Evolutionary conservation across 108 stramenopile species (phyloP).

Genomic region (Discostella stelligeroides): DNA sequence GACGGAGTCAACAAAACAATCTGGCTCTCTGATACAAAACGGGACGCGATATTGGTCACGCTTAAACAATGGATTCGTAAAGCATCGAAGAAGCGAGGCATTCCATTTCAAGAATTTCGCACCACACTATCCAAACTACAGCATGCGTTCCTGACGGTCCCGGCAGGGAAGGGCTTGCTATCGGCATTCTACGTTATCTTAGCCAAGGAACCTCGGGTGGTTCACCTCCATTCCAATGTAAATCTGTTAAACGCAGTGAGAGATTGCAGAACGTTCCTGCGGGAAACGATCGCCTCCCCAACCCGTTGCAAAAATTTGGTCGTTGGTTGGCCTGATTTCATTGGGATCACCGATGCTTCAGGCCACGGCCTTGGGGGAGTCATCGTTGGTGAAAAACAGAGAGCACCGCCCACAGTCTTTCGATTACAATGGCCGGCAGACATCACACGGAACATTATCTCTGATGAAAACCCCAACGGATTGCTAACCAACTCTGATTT

Average conservation of each 20-base stretch:
- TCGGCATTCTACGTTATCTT: background rate
- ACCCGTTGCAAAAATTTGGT: background rate
- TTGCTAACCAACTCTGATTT: too few species aligned
- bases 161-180: background rate
- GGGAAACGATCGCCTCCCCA: background rate
- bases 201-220: background rate
- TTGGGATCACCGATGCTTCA: too few species aligned
- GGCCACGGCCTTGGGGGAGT: too few species aligned
- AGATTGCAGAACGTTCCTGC: background rate
- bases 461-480: slow-evolving; percentile 27
- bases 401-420: too few species aligned
- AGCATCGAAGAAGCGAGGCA: background rate
- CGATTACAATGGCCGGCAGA: too few species aligned
- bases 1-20: slow-evolving; percentile 14
- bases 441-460: slow-evolving; percentile 25
- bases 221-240: background rate
- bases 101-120: slow-evolving; percentile 7
- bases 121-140: too few species aligned
- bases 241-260: background rate
- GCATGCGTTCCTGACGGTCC: too few species aligned
- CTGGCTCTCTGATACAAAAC: slow-evolving; percentile 3
- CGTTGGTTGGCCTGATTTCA: too few species aligned
- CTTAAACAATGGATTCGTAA: too few species aligned
- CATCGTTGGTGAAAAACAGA: background rate
- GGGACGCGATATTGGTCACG: background rate